These are phyloP conservation scores for Helenozyma rhizophorensis DNA, from an alignment of 805 yeast genomes.

Conservation along the genomic window DNA sequence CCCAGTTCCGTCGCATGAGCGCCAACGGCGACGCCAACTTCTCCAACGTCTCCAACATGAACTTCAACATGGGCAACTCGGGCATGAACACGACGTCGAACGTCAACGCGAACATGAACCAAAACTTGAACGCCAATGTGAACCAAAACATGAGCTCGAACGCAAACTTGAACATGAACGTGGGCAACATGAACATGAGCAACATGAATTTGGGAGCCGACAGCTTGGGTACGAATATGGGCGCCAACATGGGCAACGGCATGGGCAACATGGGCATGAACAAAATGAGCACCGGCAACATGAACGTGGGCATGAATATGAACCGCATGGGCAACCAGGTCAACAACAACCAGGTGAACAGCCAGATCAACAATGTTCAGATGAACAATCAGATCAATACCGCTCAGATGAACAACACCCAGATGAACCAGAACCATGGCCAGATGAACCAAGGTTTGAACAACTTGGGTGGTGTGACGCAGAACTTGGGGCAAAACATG, in stretches of 20 bases:
- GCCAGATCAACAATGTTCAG: conserved; percentile 27
- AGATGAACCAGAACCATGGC: conserved; percentile 16
- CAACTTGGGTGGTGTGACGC: too few relatives aligned
- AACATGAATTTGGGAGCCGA: too few relatives aligned
- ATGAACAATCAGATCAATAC: conserved; percentile 16
- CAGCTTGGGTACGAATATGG: too few relatives aligned
- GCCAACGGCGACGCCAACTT: conserved; percentile 3
- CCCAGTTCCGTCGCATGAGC: conserved; percentile 13
- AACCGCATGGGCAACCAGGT: conserved; percentile 16
- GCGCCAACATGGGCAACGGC: conserved; percentile 6
- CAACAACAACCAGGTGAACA: conserved; percentile 28
- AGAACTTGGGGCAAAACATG: too few relatives aligned
- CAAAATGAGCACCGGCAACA: conserved; percentile 4
- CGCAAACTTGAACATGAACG: conserved; percentile 12
- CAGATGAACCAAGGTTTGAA: too few relatives aligned
- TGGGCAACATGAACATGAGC: conserved; percentile 6
- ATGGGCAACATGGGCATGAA: conserved; percentile 12
- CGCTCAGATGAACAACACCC: conserved; percentile 24
- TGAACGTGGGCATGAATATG: conserved; percentile 9
- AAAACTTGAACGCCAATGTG: conserved; percentile 5
- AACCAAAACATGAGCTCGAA: conserved; percentile 8
- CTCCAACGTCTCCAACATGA: conserved; percentile 3
- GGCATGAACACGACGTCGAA: conserved; percentile 5
- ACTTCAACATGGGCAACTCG: conserved; percentile 5
- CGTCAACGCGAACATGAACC: conserved; percentile 5